phyloP scores from a whole-genome alignment of 1,139 yeast genomes.

The Lodderomyces elongisporus region DNA sequence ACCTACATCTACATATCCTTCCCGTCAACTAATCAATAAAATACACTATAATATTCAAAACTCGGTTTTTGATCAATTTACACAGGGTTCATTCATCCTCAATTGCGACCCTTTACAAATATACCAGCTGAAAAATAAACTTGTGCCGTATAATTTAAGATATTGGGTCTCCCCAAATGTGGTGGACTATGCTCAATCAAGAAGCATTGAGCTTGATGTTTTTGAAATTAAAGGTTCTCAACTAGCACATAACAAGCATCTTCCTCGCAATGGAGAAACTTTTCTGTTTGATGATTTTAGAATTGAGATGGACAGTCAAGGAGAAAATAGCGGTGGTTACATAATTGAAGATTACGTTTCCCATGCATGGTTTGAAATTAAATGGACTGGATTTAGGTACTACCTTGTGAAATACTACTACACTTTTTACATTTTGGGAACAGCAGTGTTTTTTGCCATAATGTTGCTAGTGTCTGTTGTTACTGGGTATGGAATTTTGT shows the following conservation, averaged over 20 bases:
- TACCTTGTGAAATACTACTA: conserved; percentile 48
- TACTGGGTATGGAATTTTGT: conserved; percentile 17
- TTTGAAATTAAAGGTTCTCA: conserved; percentile 8
- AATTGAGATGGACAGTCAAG: conserved; percentile 1
- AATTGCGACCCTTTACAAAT: conserved; percentile 30
- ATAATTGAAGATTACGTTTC: conserved; percentile 12
- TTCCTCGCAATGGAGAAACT: not conserved
- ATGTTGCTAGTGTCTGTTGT: conserved; percentile 27
- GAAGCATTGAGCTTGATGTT: conserved; percentile 17
- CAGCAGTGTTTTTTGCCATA: conserved; percentile 42
- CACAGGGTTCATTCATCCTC: conserved; percentile 15
- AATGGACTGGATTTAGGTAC: conserved; percentile 56
- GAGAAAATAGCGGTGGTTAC: conserved; percentile 4
- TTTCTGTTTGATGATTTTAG: conserved; percentile 5
- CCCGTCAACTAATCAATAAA: conserved; percentile 3
- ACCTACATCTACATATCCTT: not conserved
- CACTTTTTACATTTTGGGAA: conserved; percentile 47
- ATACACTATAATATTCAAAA: conserved; percentile 5
- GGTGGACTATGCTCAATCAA: conserved; percentile 3
- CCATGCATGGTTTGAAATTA: conserved; percentile 18
- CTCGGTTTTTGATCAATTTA: not conserved
- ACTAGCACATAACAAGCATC: not conserved
- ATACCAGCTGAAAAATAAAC: conserved; percentile 25
- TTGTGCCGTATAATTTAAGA: conserved; percentile 34
- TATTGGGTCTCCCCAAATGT: conserved; percentile 36